Evolutionary conservation across 2,329 filamentous ascomycete genomes (phyloP).

Genomic region (Alternaria alternata): DNA sequence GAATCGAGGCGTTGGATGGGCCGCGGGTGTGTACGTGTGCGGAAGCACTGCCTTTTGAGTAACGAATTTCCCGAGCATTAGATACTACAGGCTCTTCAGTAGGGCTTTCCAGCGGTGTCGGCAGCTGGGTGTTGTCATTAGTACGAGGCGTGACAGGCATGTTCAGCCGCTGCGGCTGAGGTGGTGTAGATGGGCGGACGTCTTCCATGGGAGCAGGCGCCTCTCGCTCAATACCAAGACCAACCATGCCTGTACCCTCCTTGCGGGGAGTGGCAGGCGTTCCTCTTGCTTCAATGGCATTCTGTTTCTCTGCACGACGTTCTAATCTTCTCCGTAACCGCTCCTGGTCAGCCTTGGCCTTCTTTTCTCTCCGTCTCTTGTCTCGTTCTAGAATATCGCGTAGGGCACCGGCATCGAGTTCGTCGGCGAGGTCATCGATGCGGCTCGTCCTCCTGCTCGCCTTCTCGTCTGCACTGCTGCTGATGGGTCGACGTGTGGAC

Average conservation of each 20-base stretch:
- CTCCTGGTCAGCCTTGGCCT: conserved; percentile 72
- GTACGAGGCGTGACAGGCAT: conserved; percentile 29
- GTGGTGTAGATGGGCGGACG: conserved; percentile 52
- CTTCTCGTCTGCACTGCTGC: conserved; percentile 58
- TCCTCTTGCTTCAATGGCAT: conserved; percentile 64
- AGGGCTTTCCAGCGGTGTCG: conserved; percentile 53
- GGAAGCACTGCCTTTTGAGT: conserved; percentile 58
- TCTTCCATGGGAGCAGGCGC: conserved; percentile 64
- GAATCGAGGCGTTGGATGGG: conserved; percentile 62
- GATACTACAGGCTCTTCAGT: conserved; percentile 58
- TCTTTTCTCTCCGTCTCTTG: conserved; percentile 78
- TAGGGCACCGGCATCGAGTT: conserved; percentile 82
- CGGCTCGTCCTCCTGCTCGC: conserved; percentile 65
- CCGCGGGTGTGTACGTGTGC: conserved; percentile 57
- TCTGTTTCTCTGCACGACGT: conserved; percentile 69
- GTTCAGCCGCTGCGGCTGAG: conserved; percentile 29
- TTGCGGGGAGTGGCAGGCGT: conserved; percentile 67
- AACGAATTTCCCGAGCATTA: conserved; percentile 58
- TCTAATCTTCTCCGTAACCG: conserved; percentile 71
- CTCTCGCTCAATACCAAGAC: conserved; percentile 66
- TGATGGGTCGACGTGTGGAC: conserved; percentile 58
- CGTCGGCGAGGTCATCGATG: conserved; percentile 78
- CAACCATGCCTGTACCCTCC: conserved; percentile 48
- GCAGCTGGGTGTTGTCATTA: conserved; percentile 36
- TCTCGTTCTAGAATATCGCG: conserved; percentile 92